These are phyloP conservation scores for Neostapfia colusana DNA, from an alignment of 176 grass and related monocot genomes.

Conservation along the genomic window DNA sequence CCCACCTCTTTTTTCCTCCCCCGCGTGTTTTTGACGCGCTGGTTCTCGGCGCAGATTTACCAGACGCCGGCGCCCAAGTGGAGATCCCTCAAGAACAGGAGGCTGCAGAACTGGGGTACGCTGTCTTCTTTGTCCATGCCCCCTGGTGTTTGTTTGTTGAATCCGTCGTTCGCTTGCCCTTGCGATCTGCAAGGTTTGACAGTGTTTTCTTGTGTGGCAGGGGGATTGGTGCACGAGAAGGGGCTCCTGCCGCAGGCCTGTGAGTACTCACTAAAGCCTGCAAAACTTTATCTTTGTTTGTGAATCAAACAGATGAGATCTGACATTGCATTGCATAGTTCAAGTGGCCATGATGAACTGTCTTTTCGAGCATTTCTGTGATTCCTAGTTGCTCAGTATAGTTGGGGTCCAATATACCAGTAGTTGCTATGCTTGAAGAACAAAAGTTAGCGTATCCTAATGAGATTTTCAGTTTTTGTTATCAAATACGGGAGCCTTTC, in stretches of 20 bases:
- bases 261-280: constrained; percentile 44
- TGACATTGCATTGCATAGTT: constrained; percentile 1
- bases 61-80: constrained; percentile 70
- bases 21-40: neutral
- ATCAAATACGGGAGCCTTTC: too few relatives aligned
- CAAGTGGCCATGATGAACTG: neutral
- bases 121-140: neutral
- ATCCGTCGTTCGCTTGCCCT: neutral
- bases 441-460: neutral
- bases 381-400: neutral
- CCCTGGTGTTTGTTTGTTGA: neutral
- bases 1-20: neutral
- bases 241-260: constrained; percentile 78
- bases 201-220: constrained; percentile 34
- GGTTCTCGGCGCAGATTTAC: constrained; percentile 55
- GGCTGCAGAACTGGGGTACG: constrained; percentile 93
- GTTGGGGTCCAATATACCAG: neutral
- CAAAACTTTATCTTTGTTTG: constrained; percentile 8
- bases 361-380: neutral
- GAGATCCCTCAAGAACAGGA: constrained; percentile 81
- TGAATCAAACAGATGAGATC: neutral
- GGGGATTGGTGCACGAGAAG: constrained; percentile 89
- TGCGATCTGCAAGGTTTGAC: neutral
- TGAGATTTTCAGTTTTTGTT: too few relatives aligned
- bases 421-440: neutral